phyloP scores from a whole-genome alignment of 257 asterid genomes.

The Ophiorrhiza pumila region DNA sequence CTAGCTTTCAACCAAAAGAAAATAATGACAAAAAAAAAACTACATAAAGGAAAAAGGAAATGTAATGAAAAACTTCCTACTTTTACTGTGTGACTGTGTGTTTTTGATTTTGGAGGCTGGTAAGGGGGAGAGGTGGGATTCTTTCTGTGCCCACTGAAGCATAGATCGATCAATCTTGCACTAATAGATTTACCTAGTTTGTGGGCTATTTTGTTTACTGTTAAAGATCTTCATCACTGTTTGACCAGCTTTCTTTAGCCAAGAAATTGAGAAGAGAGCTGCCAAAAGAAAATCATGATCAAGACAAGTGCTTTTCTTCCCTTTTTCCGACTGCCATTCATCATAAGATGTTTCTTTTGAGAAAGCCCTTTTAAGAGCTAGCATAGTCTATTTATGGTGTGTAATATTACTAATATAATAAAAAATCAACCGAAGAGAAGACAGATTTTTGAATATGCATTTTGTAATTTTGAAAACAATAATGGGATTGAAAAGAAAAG shows the following conservation, averaged over 20 bases:
- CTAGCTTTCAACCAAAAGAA: not conserved
- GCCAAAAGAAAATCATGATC: slow-evolving; percentile 28
- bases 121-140: slow-evolving; percentile 24
- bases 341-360: slow-evolving; percentile 3
- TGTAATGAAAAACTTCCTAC: not conserved
- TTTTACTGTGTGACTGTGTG: not conserved
- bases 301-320: slow-evolving; percentile 15
- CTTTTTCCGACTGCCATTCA: slow-evolving; percentile 10
- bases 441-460: not conserved
- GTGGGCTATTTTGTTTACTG: slow-evolving; percentile 17
- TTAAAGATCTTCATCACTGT: slow-evolving; percentile 24
- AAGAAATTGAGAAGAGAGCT: slow-evolving; percentile 4
- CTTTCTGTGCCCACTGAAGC: slow-evolving; percentile 34
- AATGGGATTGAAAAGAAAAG: no score
- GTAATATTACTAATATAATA: not conserved
- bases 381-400: slow-evolving; percentile 4
- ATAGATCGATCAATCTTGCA: not conserved
- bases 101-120: not conserved
- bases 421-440: slow-evolving; percentile 5
- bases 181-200: not conserved
- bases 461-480: not conserved
- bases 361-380: slow-evolving; percentile 7
- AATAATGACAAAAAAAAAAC: not conserved
- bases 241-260: slow-evolving; percentile 10
- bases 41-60: not conserved